A percentile compares a stretch with the other conserved stretches of the same genome.
These are phyloP conservation scores for Ceraceosorus guamensis DNA, from an alignment of 1,284 basidiomycete genomes.

Conservation along the genomic window DNA sequence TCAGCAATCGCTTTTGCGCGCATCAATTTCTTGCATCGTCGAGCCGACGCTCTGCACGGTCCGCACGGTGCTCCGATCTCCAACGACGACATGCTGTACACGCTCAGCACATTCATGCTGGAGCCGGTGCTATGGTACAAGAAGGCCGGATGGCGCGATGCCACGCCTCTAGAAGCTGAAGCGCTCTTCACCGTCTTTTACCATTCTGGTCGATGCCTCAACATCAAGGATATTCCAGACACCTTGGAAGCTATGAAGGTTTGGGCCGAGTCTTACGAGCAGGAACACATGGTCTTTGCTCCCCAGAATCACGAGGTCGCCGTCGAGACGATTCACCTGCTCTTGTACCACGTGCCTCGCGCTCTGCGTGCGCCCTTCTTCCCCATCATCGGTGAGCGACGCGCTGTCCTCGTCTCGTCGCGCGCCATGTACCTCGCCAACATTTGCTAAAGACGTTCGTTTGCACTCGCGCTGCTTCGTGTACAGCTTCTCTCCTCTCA, in stretches of 20 bases:
- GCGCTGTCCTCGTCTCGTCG: too few species aligned
- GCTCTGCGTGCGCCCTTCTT: conserved; percentile 1
- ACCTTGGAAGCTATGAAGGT: conserved; percentile 12
- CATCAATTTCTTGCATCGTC: conserved; percentile 20
- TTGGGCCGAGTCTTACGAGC: conserved; percentile 22
- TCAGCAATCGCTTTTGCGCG: conserved; percentile 20
- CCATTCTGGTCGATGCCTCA: conserved; percentile 23
- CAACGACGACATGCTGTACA: conserved; percentile 28
- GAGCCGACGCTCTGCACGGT: background rate
- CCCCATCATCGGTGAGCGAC: conserved; percentile 13
- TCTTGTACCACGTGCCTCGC: conserved; percentile 11
- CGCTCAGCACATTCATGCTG: conserved; percentile 20
- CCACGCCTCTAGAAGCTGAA: conserved; percentile 18
- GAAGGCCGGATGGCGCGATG: conserved; percentile 16
- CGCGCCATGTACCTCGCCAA: conserved; percentile 5
- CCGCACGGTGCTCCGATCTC: conserved; percentile 11
- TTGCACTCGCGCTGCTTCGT: background rate
- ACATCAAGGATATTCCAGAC: conserved; percentile 18
- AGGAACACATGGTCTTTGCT: conserved; percentile 14
- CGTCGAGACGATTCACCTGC: conserved; percentile 18
- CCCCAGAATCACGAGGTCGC: conserved; percentile 19
- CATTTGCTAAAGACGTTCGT: background rate
- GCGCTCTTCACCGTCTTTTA: conserved; percentile 22
- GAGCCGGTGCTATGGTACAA: conserved; percentile 11
- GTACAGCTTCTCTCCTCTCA: conserved; percentile 16